Base-by-base conservation (phyloP, 768 basidiomycete genomes). In the Paxillus rubicundulus region DNA sequence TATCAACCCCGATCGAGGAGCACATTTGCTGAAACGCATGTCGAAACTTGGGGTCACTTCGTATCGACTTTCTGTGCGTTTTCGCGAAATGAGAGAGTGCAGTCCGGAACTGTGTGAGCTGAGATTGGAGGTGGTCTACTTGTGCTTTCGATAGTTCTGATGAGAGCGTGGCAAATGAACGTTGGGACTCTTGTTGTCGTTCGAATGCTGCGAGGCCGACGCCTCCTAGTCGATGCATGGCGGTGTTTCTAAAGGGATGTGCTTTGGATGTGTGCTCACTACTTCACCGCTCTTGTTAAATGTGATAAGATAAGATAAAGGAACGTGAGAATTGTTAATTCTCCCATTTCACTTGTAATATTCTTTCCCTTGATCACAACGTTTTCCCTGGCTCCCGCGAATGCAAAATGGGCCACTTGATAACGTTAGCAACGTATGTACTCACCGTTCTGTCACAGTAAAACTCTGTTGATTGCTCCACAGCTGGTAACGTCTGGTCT, bases 21-120 rank as follows among this genome's bases (percentile, higher is more conserved):
- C 97, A 99, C 92, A 99, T 97, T 53, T 91, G 87, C 59, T 94
- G 91, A 71, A 98, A 98, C 17, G 84, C 87, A 76, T 87, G 88
- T 4, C 97, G 81, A 68, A 99, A 95, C 3, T 80, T 78, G 2
- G 96, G 92, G 59, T 96, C 89, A 46, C 77, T 76, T 52, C 83
- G 82, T 64, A 99, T 98, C 51, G 87, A 82, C 39, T 87, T 82
- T 45, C 92, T 85, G 68, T 98, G 94, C 9, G 83, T 83, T 21
- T 81, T 72, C 2, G 94, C 92, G 61, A 98, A 99, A 52, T 78
- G 79, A 3, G 81, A 71, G 45, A 98, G 82, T 0, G 91, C 83
- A 2, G 83, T 75, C 60, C 90, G 89, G 72, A 98, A 97, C 45
- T 89, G 86, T 49, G 80, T 76, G 52, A 98, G 82, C 64, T 97